Percentiles rank a stretch among this genome's conserved stretches.
Evolutionary conservation across 2,329 filamentous ascomycete genomes (phyloP).

Genomic region (Teratosphaeria nubilosa): DNA sequence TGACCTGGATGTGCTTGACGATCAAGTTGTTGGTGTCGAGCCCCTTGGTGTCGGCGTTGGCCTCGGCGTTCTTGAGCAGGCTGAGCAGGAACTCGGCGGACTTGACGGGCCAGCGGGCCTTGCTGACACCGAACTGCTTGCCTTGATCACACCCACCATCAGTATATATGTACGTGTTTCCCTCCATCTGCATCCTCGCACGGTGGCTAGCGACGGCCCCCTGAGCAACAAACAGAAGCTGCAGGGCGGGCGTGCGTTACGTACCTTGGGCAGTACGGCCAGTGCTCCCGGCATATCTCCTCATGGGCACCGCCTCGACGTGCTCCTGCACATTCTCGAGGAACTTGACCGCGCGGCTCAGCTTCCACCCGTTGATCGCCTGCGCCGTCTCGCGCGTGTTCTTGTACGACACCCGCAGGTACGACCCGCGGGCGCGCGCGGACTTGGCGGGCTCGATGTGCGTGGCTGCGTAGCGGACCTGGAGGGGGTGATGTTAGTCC

Average conservation of each 20-base stretch:
- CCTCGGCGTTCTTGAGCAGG: conserved; percentile 94
- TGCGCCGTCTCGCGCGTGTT: conserved; percentile 99
- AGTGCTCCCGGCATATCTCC: conserved; percentile 91
- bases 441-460: conserved; percentile 83
- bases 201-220: conserved; percentile 14
- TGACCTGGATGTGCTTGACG: conserved; percentile 99
- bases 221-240: neutral
- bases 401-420: conserved; percentile 99
- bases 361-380: conserved; percentile 98
- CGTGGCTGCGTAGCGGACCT: conserved; percentile 95
- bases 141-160: conserved; percentile 44
- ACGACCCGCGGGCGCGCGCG: conserved; percentile 95
- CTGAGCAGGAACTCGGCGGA: conserved; percentile 95
- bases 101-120: conserved; percentile 98
- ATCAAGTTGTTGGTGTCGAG: conserved; percentile 95
- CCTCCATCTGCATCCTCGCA: conserved; percentile 28
- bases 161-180: conserved; percentile 7
- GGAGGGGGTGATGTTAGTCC: conserved; percentile 8
- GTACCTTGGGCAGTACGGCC: conserved; percentile 96
- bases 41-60: conserved; percentile 94
- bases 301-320: conserved; percentile 96
- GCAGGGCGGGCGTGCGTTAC: conserved; percentile 30
- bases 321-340: conserved; percentile 97
- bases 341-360: conserved; percentile 89
- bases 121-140: conserved; percentile 97